Percentiles rank a stretch among this genome's conserved stretches.
These are phyloP conservation scores for Escovopsis sp. DNA, from an alignment of 2,329 filamentous ascomycete species.

Conservation along the genomic window DNA sequence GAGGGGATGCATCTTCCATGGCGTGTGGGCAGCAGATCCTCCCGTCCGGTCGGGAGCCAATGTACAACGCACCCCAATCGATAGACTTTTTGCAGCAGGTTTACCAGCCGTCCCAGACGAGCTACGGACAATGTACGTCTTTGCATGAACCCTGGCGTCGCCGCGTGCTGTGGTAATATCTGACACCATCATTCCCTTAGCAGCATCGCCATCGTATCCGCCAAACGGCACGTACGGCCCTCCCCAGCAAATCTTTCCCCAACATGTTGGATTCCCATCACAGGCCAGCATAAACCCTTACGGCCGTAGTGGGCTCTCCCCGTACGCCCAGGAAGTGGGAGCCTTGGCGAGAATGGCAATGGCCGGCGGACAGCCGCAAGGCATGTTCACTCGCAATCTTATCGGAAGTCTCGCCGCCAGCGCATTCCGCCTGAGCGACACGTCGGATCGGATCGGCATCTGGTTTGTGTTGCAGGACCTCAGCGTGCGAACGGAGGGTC, in stretches of 20 bases:
- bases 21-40: conserved; percentile 22
- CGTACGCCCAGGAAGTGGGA: conserved; percentile 17
- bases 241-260: conserved; percentile 23
- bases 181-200: not conserved
- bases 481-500: conserved; percentile 83
- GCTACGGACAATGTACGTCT: conserved; percentile 19
- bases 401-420: conserved; percentile 87
- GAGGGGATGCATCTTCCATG: conserved; percentile 15
- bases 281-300: conserved; percentile 15
- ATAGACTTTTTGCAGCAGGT: conserved; percentile 20
- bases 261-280: conserved; percentile 17
- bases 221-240: conserved; percentile 20
- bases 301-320: conserved; percentile 11
- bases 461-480: conserved; percentile 97
- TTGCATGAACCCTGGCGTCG: not conserved
- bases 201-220: conserved; percentile 15
- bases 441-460: conserved; percentile 67
- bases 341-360: conserved; percentile 20
- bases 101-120: conserved; percentile 14
- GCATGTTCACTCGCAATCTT: conserved; percentile 89
- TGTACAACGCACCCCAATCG: conserved; percentile 15
- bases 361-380: conserved; percentile 41
- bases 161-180: not conserved
- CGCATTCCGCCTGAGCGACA: conserved; percentile 69
- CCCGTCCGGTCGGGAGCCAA: conserved; percentile 23